Conservation (phyloP, 2,329 filamentous ascomycete species). For the Parastagonospora nodorum region DNA sequence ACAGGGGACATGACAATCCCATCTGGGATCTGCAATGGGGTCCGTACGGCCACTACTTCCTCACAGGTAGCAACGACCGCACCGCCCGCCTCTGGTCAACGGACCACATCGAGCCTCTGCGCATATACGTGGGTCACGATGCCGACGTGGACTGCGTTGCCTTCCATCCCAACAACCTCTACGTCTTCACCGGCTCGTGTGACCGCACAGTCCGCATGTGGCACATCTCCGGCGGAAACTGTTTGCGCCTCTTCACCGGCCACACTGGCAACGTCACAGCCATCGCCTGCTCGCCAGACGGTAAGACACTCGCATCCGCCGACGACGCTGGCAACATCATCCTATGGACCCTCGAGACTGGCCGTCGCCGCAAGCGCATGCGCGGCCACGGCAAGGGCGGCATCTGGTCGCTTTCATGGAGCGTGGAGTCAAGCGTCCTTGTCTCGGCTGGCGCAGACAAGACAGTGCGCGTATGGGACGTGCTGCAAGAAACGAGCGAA, state of each 20-base stretch:
- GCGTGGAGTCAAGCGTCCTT: conserved; percentile 86
- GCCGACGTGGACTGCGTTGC: conserved; percentile 88
- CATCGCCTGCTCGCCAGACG: conserved; percentile 83
- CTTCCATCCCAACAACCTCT: conserved; percentile 93
- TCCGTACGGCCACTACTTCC: conserved; percentile 94
- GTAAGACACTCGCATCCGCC: conserved; percentile 87
- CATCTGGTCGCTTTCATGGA: conserved; percentile 92
- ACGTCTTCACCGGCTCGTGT: conserved; percentile 89
- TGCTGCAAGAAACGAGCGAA: conserved; percentile 69
- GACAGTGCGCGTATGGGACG: conserved; percentile 93
- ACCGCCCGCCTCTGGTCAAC: conserved; percentile 91
- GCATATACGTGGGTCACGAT: conserved; percentile 90
- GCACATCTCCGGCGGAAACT: conserved; percentile 85
- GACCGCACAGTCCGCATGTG: conserved; percentile 98
- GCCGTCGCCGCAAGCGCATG: conserved; percentile 86
- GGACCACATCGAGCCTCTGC: conserved; percentile 85
- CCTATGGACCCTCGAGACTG: conserved; percentile 91
- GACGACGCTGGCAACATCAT: conserved; percentile 89
- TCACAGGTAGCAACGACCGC: conserved; percentile 85
- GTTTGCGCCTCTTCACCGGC: conserved; percentile 89
- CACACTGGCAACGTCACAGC: conserved; percentile 87
- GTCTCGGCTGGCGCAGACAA: conserved; percentile 90
- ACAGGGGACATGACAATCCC: conserved; percentile 89
- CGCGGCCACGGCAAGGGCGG: conserved; percentile 92
- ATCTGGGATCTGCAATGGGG: conserved; percentile 89